Base-by-base conservation (phyloP, 2,329 filamentous ascomycete species). In the Neoscytalidium dimidiatum region DNA sequence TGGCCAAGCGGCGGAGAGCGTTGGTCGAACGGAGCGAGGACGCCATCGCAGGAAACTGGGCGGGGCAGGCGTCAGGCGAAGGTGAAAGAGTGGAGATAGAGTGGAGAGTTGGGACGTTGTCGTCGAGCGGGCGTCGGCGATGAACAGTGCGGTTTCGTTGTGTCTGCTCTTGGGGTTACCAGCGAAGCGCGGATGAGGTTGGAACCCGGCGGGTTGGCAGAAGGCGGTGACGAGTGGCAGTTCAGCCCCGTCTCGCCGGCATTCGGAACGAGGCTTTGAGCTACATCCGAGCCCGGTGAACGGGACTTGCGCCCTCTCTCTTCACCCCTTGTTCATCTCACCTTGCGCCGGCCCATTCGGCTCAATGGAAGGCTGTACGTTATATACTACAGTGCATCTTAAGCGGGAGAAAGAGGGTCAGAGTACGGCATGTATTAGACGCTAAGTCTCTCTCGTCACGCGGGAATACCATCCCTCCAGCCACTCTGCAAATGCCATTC, bases 171-270 rank as follows among this genome's bases (percentile, higher is more conserved):
- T 33, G 48, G 33, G n/a, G 17, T 21, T 28, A 21, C 31, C n/a
- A 56, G 28, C 33, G 19, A 21, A 9, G 33, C n/a, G 29, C 26
- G 44, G 44, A 17, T 62, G 33, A 41, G 23, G 31, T 49, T 62
- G 31, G 43, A 62, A 52, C 44, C 14, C 17, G 9, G 28, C 19
- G 49, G n/a, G 29, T 33, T 8, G 26, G 44, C 14, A 21, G 19
- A 44, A 49, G 31, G 58, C 58, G 58, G 58, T 62, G 58, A 38
- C 7, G 19, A 13, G 13, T 33, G 58, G 58, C 58, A 52, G 58
- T 62, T 62, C 21, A n/a, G 23, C 29, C 14, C 26, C 23, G 23
- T 11, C 13, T 41, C 52, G 52, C 52, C 52, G 52, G 41, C 21
- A n/a, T 5, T 21, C 52, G 52, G 52, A n/a, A n/a, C n/a, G n/a